Base-by-base conservation (phyloP, 2,329 filamentous ascomycete species). In the Botrytis fabae region DNA sequence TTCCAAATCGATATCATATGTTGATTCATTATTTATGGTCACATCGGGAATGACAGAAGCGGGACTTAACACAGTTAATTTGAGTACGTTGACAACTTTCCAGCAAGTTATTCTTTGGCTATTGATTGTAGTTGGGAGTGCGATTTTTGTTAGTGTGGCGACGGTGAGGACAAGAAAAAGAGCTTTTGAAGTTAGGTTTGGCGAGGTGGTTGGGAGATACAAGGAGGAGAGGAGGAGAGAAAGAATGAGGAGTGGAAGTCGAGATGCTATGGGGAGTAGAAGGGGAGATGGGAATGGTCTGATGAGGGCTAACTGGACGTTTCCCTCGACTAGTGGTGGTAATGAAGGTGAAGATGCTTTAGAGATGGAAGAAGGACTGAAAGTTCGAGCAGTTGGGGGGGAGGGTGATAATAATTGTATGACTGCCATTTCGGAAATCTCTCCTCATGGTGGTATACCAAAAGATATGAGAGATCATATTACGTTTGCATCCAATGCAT, bases 61-160 rank as follows among this genome's bases (percentile, higher is more conserved):
- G 10, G 91, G 91, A 0, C 83, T 93, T 73, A 93, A 92, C 77
- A 91, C 90, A 1, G 86, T 90, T 76, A 89, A 91, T 78, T 82
- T 93, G 38, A 90, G 87, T 72, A 83, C 85, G 42, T 79, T 93
- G 78, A 92, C 89, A 57, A 90, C 87, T 0, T 91, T 90, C 78
- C 91, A 93, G 80, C 92, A 93, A 80, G 82, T 88, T 42, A 81
- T 92, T 57, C 83, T 93, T 16, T 92, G 90, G 77, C 73, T 90
- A 5, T 83, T 92, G 60, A 90, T 93, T 74, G 83, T 93, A 63
- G 79, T 91, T 10, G 92, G 92, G 1, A 90, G 89, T 71, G 85
- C 88, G 20, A 88, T 93, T n/a, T 89, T 90, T 78, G 89, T 93
- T 2, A 91, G 88, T 1, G 87, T 88, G 48, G 88, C 87, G 75